These are phyloP conservation scores for Diaporthe eres DNA, from an alignment of 2,329 filamentous ascomycete genomes.

Conservation along the genomic window DNA sequence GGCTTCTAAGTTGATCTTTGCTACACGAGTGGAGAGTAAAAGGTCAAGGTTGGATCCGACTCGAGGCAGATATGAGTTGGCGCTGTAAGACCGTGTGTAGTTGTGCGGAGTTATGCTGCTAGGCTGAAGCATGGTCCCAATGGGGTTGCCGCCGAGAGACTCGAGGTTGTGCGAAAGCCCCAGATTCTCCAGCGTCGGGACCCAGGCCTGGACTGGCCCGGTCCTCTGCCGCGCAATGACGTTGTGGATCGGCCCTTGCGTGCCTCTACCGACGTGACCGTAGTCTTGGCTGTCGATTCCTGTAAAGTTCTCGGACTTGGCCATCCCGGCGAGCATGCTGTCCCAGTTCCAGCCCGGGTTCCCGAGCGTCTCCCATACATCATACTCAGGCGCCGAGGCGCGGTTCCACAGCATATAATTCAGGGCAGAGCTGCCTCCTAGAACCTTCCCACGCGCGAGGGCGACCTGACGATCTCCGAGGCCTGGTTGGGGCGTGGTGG, in stretches of 20 bases:
- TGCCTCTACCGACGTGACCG: conserved; percentile 42
- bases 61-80: conserved; percentile 59
- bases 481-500: conserved; percentile 55
- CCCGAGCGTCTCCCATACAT: conserved; percentile 41
- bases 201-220: conserved; percentile 58
- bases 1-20: conserved; percentile 53
- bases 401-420: conserved; percentile 42
- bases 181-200: conserved; percentile 61
- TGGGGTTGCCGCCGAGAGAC: conserved; percentile 63
- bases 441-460: conserved; percentile 52
- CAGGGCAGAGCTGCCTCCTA: conserved; percentile 35
- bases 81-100: conserved; percentile 63
- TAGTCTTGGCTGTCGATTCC: conserved; percentile 32
- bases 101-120: conserved; percentile 62
- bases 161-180: conserved; percentile 58
- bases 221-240: conserved; percentile 59
- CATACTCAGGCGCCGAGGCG: conserved; percentile 36
- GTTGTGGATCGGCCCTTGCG: conserved; percentile 44
- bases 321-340: conserved; percentile 45
- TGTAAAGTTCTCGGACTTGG: conserved; percentile 47
- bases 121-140: conserved; percentile 65
- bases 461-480: conserved; percentile 56
- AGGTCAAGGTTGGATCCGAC: conserved; percentile 59
- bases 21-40: conserved; percentile 53
- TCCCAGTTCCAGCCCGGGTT: conserved; percentile 44